phyloP scores from a whole-genome alignment of 1,139 yeast species.

The Taphrina wiesneri region DNA sequence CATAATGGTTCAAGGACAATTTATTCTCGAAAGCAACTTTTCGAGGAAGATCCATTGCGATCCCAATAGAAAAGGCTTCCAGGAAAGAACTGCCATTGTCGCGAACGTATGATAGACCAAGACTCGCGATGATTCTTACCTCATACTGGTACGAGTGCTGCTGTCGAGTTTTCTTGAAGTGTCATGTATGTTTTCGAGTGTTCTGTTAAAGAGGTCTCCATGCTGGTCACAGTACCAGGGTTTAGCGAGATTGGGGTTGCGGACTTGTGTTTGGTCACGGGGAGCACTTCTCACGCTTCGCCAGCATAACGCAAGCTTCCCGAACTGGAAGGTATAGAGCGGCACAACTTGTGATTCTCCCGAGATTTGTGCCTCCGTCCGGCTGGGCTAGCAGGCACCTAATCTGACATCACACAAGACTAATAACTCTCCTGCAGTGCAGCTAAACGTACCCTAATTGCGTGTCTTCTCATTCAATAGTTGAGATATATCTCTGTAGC shows the following conservation, averaged over 20 bases:
- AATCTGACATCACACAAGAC: no score
- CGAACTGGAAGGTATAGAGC: not conserved
- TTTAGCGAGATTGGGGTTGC: not conserved
- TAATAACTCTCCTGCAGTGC: no score
- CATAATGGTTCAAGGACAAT: not conserved
- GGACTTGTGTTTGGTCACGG: constrained; percentile 15
- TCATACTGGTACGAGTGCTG: constrained; percentile 22
- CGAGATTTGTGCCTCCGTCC: no score
- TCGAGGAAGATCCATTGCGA: no score
- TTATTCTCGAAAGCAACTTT: not conserved
- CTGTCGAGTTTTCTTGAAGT: constrained; percentile 21
- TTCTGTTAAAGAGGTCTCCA: not conserved
- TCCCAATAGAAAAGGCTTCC: no score
- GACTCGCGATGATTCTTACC: not conserved
- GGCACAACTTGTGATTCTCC: no score
- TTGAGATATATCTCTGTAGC: no score
- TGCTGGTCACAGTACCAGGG: not conserved
- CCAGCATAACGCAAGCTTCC: not conserved
- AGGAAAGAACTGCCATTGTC: no score
- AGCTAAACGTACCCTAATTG: no score
- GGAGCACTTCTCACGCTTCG: not conserved
- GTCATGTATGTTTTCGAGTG: not conserved
- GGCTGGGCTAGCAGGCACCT: no score
- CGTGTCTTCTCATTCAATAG: no score
- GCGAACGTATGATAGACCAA: not conserved